A percentile compares a stretch with the other conserved stretches of the same genome.
phyloP scores from a whole-genome alignment of 2,329 filamentous ascomycete species.

The Penicillium olsonii region DNA sequence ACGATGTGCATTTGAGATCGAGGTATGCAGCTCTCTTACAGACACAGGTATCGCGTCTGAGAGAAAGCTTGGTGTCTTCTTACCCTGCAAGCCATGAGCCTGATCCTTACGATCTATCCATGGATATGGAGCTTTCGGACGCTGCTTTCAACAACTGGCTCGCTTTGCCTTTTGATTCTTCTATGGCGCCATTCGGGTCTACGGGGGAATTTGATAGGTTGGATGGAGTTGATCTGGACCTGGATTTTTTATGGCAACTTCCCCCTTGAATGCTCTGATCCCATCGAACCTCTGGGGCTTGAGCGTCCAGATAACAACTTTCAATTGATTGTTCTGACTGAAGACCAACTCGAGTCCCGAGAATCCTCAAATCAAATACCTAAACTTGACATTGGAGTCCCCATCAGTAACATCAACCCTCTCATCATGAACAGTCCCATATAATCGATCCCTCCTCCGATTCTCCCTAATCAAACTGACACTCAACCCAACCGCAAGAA shows the following conservation, averaged over 20 bases:
- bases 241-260: conserved; percentile 36
- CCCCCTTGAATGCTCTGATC: conserved; percentile 15
- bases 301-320: neutral
- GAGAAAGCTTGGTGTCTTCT: conserved; percentile 18
- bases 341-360: neutral
- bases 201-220: conserved; percentile 18
- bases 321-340: neutral
- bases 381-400: conserved; percentile 22
- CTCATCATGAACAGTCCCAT: conserved; percentile 20
- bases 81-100: conserved; percentile 1
- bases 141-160: conserved; percentile 26
- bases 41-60: conserved; percentile 26
- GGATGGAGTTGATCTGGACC: conserved; percentile 24
- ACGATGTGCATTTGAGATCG: conserved; percentile 49
- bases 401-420: conserved; percentile 28
- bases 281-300: neutral
- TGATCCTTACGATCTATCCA: neutral
- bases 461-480: conserved; percentile 21
- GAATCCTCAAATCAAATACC: conserved; percentile 21
- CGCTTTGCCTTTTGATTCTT: conserved; percentile 28
- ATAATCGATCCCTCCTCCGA: conserved; percentile 19
- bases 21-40: conserved; percentile 48
- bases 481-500: conserved; percentile 24
- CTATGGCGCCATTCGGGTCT: conserved; percentile 30
- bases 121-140: conserved; percentile 1